These are phyloP conservation scores for Rhinocladiella similis DNA, from an alignment of 2,329 filamentous ascomycete genomes.

Conservation along the genomic window DNA sequence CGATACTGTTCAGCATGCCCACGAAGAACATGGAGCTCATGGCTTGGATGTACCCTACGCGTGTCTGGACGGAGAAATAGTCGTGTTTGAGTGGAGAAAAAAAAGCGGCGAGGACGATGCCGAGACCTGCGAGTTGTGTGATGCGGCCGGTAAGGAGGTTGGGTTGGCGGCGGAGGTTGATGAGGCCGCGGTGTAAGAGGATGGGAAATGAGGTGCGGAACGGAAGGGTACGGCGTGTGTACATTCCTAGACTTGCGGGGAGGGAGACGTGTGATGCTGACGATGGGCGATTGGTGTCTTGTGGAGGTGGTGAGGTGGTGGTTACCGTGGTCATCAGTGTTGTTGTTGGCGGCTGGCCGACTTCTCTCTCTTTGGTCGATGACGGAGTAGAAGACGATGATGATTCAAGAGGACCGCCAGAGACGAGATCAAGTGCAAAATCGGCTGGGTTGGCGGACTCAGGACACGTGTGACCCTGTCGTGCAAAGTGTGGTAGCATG, in stretches of 20 bases:
- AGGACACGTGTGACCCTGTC: conserved; percentile 63
- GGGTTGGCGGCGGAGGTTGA: conserved; percentile 70
- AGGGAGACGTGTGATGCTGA: conserved; percentile 3
- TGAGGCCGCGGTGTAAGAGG: conserved; percentile 64
- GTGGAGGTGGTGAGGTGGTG: neutral
- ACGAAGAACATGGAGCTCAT: conserved; percentile 70
- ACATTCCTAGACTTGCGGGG: conserved; percentile 69
- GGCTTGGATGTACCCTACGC: conserved; percentile 72
- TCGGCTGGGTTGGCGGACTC: conserved; percentile 78
- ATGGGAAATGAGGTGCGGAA: conserved; percentile 66
- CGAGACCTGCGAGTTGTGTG: conserved; percentile 67
- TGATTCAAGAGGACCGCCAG: conserved; percentile 25
- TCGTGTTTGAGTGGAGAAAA: conserved; percentile 70
- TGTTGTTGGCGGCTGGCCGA: conserved; percentile 42
- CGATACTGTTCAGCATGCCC: conserved; percentile 78
- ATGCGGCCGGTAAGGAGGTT: conserved; percentile 63
- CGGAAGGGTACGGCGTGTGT: conserved; percentile 63
- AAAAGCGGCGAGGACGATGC: conserved; percentile 65
- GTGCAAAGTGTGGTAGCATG: conserved; percentile 64
- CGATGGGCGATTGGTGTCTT: neutral
- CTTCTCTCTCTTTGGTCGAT: too few relatives aligned
- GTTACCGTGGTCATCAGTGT: conserved; percentile 36
- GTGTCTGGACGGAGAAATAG: conserved; percentile 70
- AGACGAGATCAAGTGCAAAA: conserved; percentile 75
- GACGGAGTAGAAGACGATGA: neutral